Base-by-base conservation (phyloP, 192 early-diverging fungal genomes). In the Coemansia sp. region DNA sequence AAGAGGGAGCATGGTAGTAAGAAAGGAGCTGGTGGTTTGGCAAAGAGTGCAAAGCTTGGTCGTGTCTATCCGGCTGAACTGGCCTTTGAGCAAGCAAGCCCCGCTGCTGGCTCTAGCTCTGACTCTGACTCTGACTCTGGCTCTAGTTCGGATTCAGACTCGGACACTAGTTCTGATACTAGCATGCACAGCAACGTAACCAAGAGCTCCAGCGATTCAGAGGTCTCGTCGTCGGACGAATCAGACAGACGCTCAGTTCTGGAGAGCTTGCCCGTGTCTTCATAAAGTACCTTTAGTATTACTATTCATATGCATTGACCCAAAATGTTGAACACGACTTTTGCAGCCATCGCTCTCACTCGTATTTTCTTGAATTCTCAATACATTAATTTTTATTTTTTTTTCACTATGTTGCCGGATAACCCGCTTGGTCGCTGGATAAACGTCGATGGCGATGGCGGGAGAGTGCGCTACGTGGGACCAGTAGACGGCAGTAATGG, bases 391-490 rank as follows among this genome's bases (percentile, higher is more conserved):
- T n/a, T n/a, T n/a, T n/a, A 5, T 14, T 54, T 17, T 54, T 4
- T 32, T 32, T 54, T 6, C 14, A 54, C 17, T 32, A 32, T 6
- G 3, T 8, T 15, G 24, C 47, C 47, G 6, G 47, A 20, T 0
- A 22, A 31, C 29, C 5, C 27, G 9, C 47, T 54, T 32, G 76
- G 76, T 0, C 73, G 82, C 6, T 78, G 82, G 72, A 60, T 84
- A 43, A 58, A 47, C 14, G 49, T 79, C 19, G 60, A 79, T 35
- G 76, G 76, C 0, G 60, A 72, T 47, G 14, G 32, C 4, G 82
- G 82, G 24, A 79, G 76, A 10, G 75, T 85, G 6, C 79, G 84
- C 0, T 85, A 76, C 65, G 58, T 43, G 14, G 84, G 84, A 2
- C 66, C 79, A 0, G 79, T 85, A 4, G 63, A 31, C 12, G 73